Base-by-base conservation (phyloP, 768 basidiomycete genomes). In the Boletus reticuloceps region DNA sequence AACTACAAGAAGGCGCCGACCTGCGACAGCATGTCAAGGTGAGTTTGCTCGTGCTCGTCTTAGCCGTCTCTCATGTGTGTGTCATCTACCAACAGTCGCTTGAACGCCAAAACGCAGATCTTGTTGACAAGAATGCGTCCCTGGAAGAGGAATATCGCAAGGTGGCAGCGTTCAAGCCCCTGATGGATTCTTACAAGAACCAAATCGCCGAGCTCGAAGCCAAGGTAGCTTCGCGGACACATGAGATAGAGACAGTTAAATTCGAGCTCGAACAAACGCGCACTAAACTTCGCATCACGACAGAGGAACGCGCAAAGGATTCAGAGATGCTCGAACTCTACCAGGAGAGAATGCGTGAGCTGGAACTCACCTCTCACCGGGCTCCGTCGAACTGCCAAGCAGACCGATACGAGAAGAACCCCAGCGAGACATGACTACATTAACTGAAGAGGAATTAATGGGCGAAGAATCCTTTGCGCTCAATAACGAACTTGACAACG, bases 81-180 rank as follows among this genome's bases (percentile, higher is more conserved):
- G 37, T 20, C 20, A 39, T 54, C 44, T 48, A 6, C 36, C 36
- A 32, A 42, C 54, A 94, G 93, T 83, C 85, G 3, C 77, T 98
- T 25, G 95, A 98, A 74, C 90, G 87, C 62, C 93, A 99, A 73
- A 98, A 98, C 62, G 86, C 92, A 6, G 84, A 86, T 53, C 82
- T 99, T 6, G 87, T 98, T 19, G 91, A 97, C 76, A 89, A 86
- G 70, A 94, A 95, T 63, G 88, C 91, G 0, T 81, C 89, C 1
- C 73, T 98, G n/a, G 94, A 98, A 68, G 92, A 94, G 58, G 94
- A 98, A 65, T 91, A 89, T 64, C 83, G 85, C 68, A 93, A 93
- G 65, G 85, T 94, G 12, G 82, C 88, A 1, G 84, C 87, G 3
- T 90, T 90, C 75, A 93, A 89, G 69, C 89, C 89, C 5, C 79